Base-by-base conservation (phyloP, 2,329 filamentous ascomycete genomes). In the Tolypocladium capitatum region DNA sequence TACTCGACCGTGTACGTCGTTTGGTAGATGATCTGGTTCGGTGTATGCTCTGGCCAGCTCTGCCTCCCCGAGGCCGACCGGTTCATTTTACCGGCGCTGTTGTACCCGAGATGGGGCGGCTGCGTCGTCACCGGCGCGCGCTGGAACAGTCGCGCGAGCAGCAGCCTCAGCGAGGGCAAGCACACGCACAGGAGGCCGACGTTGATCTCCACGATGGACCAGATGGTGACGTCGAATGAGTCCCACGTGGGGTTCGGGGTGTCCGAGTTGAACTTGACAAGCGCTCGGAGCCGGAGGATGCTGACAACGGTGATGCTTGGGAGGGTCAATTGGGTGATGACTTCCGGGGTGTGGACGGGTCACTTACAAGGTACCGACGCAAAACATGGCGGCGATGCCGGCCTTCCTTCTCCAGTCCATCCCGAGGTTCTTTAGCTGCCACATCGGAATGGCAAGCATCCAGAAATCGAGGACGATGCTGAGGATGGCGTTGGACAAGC, bases 401-500 rank as follows among this genome's bases (percentile, higher is more conserved):
- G 70, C 35, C 59, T 73, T 76, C 58, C 72, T 74, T 53, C 65
- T 70, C 61, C 65, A 70, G 45, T 68, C 65, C 27, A 76, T 49
- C 3, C 68, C 64, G 4, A 76, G 61, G 0, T 58, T 48, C 24
- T 59, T 56, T 3, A 78, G 54, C 45, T 73, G 67, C 21, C 65
- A 67, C 5, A 76, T 55, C 0, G 77, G 75, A 4, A 80, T 60
- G 0, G 60, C 65, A 18, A 80, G 63, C 55, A 79, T 72, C 65
- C 70, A 71, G 2, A 74, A 11, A 49, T 80, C 76, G 21, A 76
- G 60, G 0, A 60, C 59, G 40, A 81, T 78, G 49, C 71, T 74
- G 46, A 76, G 67, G n/a, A 56, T 67, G 0, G 76, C 75, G 32
- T 74, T 71, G 32, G 70, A 64, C 70, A 73, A 78, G 0, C 62